Conservation (phyloP, 306 rosid genomes). For the Cyamopsis tetragonoloba region DNA sequence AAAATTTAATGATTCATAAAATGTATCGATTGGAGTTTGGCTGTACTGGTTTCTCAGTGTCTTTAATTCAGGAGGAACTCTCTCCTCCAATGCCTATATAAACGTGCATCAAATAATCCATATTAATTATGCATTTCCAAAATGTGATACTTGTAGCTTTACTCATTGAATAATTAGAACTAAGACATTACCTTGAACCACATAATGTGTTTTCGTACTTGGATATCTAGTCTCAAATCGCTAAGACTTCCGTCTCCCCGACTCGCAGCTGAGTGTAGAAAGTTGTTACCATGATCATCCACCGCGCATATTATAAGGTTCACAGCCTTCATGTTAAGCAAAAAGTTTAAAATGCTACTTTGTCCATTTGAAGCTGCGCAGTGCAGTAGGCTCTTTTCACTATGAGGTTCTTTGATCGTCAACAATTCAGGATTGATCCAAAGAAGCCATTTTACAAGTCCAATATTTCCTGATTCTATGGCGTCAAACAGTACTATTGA, state of each 20-base stretch:
- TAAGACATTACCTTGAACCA: no score
- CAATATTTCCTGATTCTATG: background rate
- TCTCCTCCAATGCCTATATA: conserved; percentile 4
- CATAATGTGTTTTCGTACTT: background rate
- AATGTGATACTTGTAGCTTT: no score
- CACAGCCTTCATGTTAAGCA: background rate
- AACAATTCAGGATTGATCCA: background rate
- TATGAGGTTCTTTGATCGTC: background rate
- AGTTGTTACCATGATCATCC: background rate
- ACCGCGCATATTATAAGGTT: background rate
- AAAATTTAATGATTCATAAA: background rate
- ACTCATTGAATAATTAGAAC: no score
- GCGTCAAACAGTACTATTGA: background rate
- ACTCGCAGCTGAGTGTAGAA: background rate
- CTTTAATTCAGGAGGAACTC: background rate
- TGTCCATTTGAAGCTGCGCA: background rate
- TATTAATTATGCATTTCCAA: no score
- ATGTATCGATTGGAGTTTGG: background rate
- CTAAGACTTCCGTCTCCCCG: background rate
- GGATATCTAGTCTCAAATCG: no score
- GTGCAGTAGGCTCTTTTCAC: background rate
- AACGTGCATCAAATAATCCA: no score
- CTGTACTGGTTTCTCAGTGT: background rate
- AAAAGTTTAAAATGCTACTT: background rate
- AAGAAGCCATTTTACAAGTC: background rate